Base-by-base conservation (phyloP, 306 rosid genomes). In the Oxytropis ochrocephala region DNA sequence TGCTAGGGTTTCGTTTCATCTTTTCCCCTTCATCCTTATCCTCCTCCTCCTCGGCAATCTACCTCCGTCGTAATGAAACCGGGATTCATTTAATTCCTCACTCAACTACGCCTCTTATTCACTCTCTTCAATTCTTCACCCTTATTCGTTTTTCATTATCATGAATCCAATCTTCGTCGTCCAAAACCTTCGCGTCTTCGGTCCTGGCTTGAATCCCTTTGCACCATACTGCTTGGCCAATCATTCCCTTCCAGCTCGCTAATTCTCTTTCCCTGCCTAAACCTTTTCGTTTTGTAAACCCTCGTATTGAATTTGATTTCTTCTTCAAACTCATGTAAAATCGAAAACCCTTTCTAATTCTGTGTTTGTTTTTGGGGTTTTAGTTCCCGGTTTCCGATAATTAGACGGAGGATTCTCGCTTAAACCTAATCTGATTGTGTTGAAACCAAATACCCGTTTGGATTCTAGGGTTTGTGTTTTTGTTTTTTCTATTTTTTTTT, bases 141-240 rank as follows among this genome's bases (percentile, higher is more conserved):
- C 61, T 12, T 1, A 18, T 2, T 79, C 85, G 59, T 78, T 78
- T 53, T 83, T 84, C 86, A 79, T 78, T 61, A 65, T 75, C 48
- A 59, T 72, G 72, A 67, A 65, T 47, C 64, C 80, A 53, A 68
- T 86, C 21, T 72, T 79, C 24, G 51, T 78, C 73, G 76, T 61
- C 6, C 87, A 77, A 32, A 94, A 94, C 75, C 94, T 85, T 80
- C 97, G 98, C 42, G 97, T 84, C 18, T 84, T 88, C 11, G 98
- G 98, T 76, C 97, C 97, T 11, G 98, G 97, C 64, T 91, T 94
- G 96, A 94, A 94, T 94, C 98, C 98, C 12, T 89, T 89, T 21
- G 82, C 95, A 27, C 87, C 96, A 18, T 90, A 82, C 69, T 90
- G 97, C 83, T 13, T 94, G 4, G 92, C 98, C 63, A 69, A 94